Conservation (phyloP, 1,139 yeast species). For the Candida neerlandica region DNA sequence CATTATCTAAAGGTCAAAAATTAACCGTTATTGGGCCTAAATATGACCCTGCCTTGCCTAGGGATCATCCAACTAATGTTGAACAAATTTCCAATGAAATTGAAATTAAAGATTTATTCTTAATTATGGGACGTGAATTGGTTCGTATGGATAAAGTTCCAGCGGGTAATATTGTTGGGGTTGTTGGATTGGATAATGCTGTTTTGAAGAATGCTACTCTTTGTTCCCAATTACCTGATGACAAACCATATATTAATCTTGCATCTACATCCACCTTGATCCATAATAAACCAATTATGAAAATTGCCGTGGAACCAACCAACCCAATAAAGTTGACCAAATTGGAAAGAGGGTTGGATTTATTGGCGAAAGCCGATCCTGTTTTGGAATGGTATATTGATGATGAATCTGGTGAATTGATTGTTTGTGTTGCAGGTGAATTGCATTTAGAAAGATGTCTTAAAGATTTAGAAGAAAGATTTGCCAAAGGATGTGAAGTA, state of each 20-base stretch:
- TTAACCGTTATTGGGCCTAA: conserved; percentile 83
- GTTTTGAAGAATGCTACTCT: conserved; percentile 88
- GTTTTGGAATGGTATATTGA: conserved; percentile 85
- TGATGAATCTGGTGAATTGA: conserved; percentile 85
- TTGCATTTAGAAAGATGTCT: conserved; percentile 88
- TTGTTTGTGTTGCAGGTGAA: conserved; percentile 94
- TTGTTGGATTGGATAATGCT: conserved; percentile 84
- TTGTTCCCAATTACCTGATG: conserved; percentile 46
- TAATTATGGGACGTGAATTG: conserved; percentile 92
- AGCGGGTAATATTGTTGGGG: conserved; percentile 94
- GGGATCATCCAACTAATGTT: conserved; percentile 38
- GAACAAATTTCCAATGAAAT: conserved; percentile 50
- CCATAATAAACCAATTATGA: conserved; percentile 81
- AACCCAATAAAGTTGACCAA: conserved; percentile 79
- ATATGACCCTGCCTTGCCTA: conserved; percentile 71
- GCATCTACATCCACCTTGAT: conserved; percentile 57
- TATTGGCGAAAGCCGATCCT: conserved; percentile 88
- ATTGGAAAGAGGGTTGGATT: conserved; percentile 75
- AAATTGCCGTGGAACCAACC: conserved; percentile 92
- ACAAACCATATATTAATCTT: conserved; percentile 69
- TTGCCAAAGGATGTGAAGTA: conserved; percentile 84
- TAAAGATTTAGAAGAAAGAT: conserved; percentile 84
- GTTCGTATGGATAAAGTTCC: conserved; percentile 79
- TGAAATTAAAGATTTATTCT: conserved; percentile 66
- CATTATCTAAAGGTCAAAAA: conserved; percentile 71